These are phyloP conservation scores for Pleurotus eryngii DNA, from an alignment of 768 basidiomycete species.

Conservation along the genomic window DNA sequence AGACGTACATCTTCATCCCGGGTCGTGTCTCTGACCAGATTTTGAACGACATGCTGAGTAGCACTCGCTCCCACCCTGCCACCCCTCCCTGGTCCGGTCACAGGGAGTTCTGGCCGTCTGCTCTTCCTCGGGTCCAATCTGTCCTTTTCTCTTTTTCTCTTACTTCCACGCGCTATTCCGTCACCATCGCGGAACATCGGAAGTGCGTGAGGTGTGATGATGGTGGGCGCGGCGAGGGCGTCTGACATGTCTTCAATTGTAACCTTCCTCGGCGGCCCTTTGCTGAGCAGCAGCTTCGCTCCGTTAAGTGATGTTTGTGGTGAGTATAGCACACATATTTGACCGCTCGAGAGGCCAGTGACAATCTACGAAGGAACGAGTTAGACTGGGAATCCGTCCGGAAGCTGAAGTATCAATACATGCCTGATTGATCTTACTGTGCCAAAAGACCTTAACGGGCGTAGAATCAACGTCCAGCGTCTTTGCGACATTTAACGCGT, in stretches of 20 bases:
- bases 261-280: constrained; percentile 79
- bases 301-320: constrained; percentile 88
- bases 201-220: constrained; percentile 87
- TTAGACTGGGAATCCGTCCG: constrained; percentile 8
- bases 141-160: constrained; percentile 89
- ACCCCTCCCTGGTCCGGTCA: constrained; percentile 89
- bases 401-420: constrained; percentile 22
- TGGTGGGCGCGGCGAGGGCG: constrained; percentile 79
- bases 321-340: constrained; percentile 89
- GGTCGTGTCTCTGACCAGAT: constrained; percentile 86
- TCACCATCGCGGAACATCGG: constrained; percentile 90
- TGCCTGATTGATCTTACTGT: constrained; percentile 96
- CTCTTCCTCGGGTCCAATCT: constrained; percentile 89
- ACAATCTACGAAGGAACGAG: constrained; percentile 58
- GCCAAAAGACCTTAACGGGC: constrained; percentile 92
- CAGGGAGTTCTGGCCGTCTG: constrained; percentile 86
- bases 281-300: constrained; percentile 83
- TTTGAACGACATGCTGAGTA: constrained; percentile 95
- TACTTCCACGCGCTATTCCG: constrained; percentile 65
- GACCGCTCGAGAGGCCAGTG: constrained; percentile 82
- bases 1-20: constrained; percentile 91
- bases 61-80: constrained; percentile 96
- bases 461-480: constrained; percentile 67
- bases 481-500: constrained; percentile 66
- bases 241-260: constrained; percentile 89